Evolutionary conservation across 2,329 filamentous ascomycete species (phyloP).

Genomic region (Neurospora sp.): DNA sequence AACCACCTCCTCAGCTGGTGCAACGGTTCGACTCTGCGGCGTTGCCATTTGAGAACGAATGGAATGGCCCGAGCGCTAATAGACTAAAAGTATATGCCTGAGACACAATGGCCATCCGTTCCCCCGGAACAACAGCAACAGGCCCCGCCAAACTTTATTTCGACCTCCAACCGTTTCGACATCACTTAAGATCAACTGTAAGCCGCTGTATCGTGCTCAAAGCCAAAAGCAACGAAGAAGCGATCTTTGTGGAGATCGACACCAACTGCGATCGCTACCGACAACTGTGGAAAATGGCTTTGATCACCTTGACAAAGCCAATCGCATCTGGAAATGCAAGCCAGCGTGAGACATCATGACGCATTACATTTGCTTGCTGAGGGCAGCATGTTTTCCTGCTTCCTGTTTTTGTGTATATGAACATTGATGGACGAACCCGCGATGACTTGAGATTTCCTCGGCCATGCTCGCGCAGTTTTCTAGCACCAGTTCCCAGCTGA

Average conservation of each 20-base stretch:
- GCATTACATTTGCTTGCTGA: neutral
- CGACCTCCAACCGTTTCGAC: neutral
- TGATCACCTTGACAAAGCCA: neutral
- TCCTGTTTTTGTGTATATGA: neutral
- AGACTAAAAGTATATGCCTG: neutral
- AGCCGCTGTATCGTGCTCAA: neutral
- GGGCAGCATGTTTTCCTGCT: neutral
- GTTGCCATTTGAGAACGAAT: neutral
- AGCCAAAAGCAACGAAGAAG: neutral
- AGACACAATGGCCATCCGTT: neutral
- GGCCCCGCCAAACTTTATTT: neutral
- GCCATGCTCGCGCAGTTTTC: neutral
- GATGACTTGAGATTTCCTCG: neutral
- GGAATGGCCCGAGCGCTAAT: neutral
- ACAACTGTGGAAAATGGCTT: neutral
- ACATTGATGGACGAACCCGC: neutral
- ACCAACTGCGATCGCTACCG: neutral
- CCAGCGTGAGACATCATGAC: neutral
- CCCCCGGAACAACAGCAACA: neutral
- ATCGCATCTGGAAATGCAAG: neutral
- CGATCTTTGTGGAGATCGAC: neutral
- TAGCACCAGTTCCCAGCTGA: neutral
- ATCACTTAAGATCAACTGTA: neutral
- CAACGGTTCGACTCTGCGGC: neutral
- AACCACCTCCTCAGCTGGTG: neutral